A percentile compares a stretch with the other conserved stretches of the same genome.
These are phyloP conservation scores for Saccharomycopsis hybrid DNA, from an alignment of 1,139 yeast species.

Conservation along the genomic window DNA sequence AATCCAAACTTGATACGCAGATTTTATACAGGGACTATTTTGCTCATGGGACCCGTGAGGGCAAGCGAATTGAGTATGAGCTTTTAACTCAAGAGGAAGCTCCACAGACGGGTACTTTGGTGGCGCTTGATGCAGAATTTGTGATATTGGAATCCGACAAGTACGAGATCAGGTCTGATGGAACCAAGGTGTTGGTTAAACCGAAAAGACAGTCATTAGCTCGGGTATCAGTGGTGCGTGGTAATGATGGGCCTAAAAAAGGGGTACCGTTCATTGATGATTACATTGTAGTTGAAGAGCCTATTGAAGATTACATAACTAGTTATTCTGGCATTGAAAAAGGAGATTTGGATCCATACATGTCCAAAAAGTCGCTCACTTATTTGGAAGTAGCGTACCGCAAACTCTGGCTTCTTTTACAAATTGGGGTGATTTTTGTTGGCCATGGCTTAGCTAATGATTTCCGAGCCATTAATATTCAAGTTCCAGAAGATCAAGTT, in stretches of 20 bases:
- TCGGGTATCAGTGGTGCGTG: conserved; percentile 80
- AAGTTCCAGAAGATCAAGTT: conserved; percentile 79
- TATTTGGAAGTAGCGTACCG: conserved; percentile 81
- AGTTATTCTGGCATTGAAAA: conserved; percentile 88
- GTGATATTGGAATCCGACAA: conserved; percentile 78
- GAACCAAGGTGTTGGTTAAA: conserved; percentile 57
- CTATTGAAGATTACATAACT: conserved; percentile 80
- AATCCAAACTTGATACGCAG: conserved; percentile 46
- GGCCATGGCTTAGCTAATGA: conserved; percentile 94
- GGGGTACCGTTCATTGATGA: conserved; percentile 92
- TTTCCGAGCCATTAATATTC: conserved; percentile 86
- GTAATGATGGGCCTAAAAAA: conserved; percentile 55
- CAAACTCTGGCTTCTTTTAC: conserved; percentile 79
- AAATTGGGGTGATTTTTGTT: conserved; percentile 84
- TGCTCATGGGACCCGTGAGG: conserved; percentile 61
- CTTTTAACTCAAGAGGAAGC: conserved; percentile 62
- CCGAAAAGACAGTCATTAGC: conserved; percentile 81
- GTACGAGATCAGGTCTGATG: conserved; percentile 68
- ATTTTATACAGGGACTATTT: conserved; percentile 73
- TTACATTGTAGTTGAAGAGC: conserved; percentile 68
- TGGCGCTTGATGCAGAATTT: conserved; percentile 97
- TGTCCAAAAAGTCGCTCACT: conserved; percentile 66
- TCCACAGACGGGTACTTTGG: conserved; percentile 65
- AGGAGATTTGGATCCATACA: conserved; percentile 75
- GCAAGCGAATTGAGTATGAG: conserved; percentile 54